These are phyloP conservation scores for Wickerhamiella brachini DNA, from an alignment of 805 yeast genomes.

Conservation along the genomic window DNA sequence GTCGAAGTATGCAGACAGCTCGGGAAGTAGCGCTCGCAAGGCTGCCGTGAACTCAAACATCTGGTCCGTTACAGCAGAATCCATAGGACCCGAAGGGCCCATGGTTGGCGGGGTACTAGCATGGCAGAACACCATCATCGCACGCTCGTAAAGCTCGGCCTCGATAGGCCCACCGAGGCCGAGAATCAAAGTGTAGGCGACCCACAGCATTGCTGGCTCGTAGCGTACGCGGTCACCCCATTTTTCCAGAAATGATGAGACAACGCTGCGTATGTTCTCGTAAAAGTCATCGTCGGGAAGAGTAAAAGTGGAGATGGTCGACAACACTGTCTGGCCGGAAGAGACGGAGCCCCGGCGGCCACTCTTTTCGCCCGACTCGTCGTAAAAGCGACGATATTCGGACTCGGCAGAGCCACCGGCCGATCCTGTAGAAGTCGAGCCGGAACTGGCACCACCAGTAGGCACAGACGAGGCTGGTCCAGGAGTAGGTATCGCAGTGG, in stretches of 20 bases:
- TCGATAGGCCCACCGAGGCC: slow-evolving; percentile 56
- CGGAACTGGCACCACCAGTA: background rate
- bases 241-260: slow-evolving; percentile 49
- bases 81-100: slow-evolving; percentile 22
- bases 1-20: slow-evolving; percentile 55
- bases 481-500: no score
- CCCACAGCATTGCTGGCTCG: slow-evolving; percentile 76
- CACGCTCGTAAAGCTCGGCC: slow-evolving; percentile 53
- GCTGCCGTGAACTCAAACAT: slow-evolving; percentile 54
- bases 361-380: background rate
- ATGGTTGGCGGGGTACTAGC: slow-evolving; percentile 35
- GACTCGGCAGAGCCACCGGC: background rate
- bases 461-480: no score
- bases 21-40: slow-evolving; percentile 55
- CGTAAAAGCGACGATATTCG: background rate
- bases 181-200: slow-evolving; percentile 76
- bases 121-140: slow-evolving; percentile 50
- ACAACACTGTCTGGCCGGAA: background rate
- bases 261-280: slow-evolving; percentile 27
- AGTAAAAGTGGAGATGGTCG: background rate
- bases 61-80: slow-evolving; percentile 42
- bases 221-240: slow-evolving; percentile 72
- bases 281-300: slow-evolving; percentile 2
- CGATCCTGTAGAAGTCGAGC: background rate
- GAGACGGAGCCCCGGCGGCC: background rate